Evolutionary conservation across 139 green algal species (phyloP), one percentile per base, ranked within the genome.

Genomic region (Pedinophyceae sp.): DNA sequence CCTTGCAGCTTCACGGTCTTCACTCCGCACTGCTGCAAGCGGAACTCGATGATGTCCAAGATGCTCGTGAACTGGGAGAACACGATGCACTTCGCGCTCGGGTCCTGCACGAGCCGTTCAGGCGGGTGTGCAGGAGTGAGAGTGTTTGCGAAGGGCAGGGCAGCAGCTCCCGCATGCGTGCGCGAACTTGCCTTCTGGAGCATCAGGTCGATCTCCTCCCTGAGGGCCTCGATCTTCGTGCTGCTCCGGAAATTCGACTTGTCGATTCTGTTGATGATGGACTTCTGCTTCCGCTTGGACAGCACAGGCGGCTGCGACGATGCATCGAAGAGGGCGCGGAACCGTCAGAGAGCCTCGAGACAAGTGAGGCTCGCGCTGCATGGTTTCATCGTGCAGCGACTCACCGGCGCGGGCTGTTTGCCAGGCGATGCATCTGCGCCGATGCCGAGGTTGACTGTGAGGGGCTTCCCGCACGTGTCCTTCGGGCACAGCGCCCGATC

Each of bases 21-120:
- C 22, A 91, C 60, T 26, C 86, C 86, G 30, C 71, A 66, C 78
- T 86, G 73, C 46, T 83, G 54, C 47, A 93, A 72, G 5, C 85
- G 64, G 65, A 72, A 86, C 27, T 75, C 57, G 41, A 81, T 70
- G 17, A 96, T 68, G 48, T 93, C 86, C 47, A 96, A 70, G 77
- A 96, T 92, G 61, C 65, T 83, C 3, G 87, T 96, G 78, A 95
- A 96, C 77, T 96, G 87, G 27, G 34, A 72, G 73, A 96, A 96
- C 29, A 96, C 79, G 28, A 96, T 82, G 41, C 70, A 77, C 72
- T 95, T 94, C 65, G 78, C 72, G 26, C 55, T 51, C 5, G 82
- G 73, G 71, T 94, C 84, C 0, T 58, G 34, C 23, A 55, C n/a
- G n/a, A n/a, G n/a, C n/a, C n/a, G n/a, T n/a, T n/a, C n/a, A n/a